These are phyloP conservation scores for Trametes cinnabarina DNA, from an alignment of 768 basidiomycete genomes.

Conservation along the genomic window DNA sequence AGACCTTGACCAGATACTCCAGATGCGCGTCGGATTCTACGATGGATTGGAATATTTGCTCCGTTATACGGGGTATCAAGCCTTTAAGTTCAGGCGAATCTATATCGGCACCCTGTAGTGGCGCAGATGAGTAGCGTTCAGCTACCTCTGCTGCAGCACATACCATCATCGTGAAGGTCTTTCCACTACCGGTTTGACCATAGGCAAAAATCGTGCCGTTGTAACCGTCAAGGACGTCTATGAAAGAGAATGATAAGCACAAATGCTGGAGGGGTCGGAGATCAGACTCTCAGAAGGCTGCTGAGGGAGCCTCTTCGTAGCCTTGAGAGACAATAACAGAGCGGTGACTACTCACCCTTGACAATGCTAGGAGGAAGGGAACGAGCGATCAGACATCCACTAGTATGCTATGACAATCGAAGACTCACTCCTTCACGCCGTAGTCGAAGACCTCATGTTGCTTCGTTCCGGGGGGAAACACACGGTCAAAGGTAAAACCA, in stretches of 20 bases:
- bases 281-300: too few relatives aligned
- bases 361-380: background rate
- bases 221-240: slow-evolving; percentile 98
- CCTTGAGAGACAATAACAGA: too few relatives aligned
- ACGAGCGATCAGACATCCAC: slow-evolving; percentile 41
- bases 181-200: slow-evolving; percentile 85
- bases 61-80: slow-evolving; percentile 96
- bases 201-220: slow-evolving; percentile 94
- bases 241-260: background rate
- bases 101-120: slow-evolving; percentile 87
- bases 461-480: slow-evolving; percentile 88
- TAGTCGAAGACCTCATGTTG: slow-evolving; percentile 98
- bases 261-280: background rate
- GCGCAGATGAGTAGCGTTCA: slow-evolving; percentile 8
- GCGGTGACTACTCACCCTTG: background rate
- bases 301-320: too few relatives aligned
- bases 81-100: slow-evolving; percentile 92
- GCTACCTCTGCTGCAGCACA: too few relatives aligned
- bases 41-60: slow-evolving; percentile 98
- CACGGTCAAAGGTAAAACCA: slow-evolving; percentile 97
- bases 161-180: slow-evolving; percentile 99
- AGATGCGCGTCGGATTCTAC: slow-evolving; percentile 92
- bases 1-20: slow-evolving; percentile 98
- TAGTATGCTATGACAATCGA: slow-evolving; percentile 72
- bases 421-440: slow-evolving; percentile 92